Conservation (phyloP, 2,329 filamentous ascomycete genomes). For the Arachnomyces sp. region DNA sequence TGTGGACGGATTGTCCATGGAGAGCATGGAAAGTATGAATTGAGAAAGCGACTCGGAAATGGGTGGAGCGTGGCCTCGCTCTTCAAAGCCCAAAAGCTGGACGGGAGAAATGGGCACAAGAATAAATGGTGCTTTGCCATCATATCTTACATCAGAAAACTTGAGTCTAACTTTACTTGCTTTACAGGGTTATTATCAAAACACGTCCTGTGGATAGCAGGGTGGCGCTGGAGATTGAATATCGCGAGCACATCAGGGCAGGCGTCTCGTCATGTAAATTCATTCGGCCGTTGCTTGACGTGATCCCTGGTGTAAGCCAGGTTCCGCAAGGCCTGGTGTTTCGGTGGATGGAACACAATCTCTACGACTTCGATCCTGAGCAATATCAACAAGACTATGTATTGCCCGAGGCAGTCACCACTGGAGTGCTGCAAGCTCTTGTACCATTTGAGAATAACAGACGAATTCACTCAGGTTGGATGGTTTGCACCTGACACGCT, state of each 20-base stretch:
- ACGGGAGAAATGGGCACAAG: not conserved
- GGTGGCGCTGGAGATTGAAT: conserved; percentile 7
- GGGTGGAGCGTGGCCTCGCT: conserved; percentile 7
- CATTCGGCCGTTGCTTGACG: conserved; percentile 6
- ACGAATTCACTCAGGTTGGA: conserved; percentile 8
- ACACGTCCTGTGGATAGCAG: conserved; percentile 6
- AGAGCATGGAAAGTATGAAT: conserved; percentile 7
- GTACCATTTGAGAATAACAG: conserved; percentile 8
- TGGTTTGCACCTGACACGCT: conserved; percentile 6
- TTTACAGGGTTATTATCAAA: conserved; percentile 9
- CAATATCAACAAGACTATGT: conserved; percentile 8
- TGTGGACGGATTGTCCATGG: conserved; percentile 7
- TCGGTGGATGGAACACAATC: conserved; percentile 9
- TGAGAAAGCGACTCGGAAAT: conserved; percentile 7
- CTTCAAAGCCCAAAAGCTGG: conserved; percentile 6
- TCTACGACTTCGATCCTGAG: conserved; percentile 9
- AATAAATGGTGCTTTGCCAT: conserved; percentile 3
- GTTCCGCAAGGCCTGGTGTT: conserved; percentile 7
- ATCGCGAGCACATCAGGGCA: conserved; percentile 6
- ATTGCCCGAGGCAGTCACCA: conserved; percentile 7
- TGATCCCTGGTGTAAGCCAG: conserved; percentile 6
- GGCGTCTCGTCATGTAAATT: conserved; percentile 7
- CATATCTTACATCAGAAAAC: conserved; percentile 3
- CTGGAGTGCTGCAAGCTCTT: conserved; percentile 9
- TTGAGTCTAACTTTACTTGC: conserved; percentile 4